Conservation (phyloP, 331 rosid species). For the Spiraea crenata region DNA sequence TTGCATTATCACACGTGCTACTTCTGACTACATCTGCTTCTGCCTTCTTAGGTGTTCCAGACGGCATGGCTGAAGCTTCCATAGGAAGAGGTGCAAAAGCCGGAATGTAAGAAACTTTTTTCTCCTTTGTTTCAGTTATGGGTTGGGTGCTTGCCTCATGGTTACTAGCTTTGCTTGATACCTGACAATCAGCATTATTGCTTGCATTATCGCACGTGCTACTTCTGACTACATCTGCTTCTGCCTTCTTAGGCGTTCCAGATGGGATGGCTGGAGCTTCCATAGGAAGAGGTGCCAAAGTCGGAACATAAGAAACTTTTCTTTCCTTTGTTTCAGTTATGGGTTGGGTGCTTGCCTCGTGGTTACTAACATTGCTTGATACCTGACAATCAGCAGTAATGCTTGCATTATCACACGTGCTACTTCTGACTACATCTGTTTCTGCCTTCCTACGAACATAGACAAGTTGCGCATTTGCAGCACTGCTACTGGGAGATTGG, state of each 20-base stretch:
- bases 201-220: slow-evolving; percentile 49
- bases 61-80: no score
- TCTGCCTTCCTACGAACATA: slow-evolving; percentile 94
- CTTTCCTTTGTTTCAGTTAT: slow-evolving; percentile 51
- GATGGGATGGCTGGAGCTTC: no score
- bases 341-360: slow-evolving; percentile 43
- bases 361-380: slow-evolving; percentile 38
- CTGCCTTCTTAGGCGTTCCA: slow-evolving; percentile 50
- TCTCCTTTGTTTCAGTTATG: slow-evolving; percentile 48
- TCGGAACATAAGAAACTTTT: slow-evolving; percentile 33
- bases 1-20: slow-evolving; percentile 48
- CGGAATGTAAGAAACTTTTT: slow-evolving; percentile 36
- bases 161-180: slow-evolving; percentile 35
- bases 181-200: slow-evolving; percentile 34
- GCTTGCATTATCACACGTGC: slow-evolving; percentile 50
- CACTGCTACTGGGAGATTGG: slow-evolving; percentile 52
- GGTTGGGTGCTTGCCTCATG: slow-evolving; percentile 27
- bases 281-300: no score
- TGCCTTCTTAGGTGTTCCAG: slow-evolving; percentile 43
- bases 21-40: slow-evolving; percentile 70
- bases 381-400: slow-evolving; percentile 36
- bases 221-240: slow-evolving; percentile 63
- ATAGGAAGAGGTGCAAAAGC: no score
- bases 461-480: slow-evolving; percentile 79
- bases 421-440: slow-evolving; percentile 63